phyloP scores from a whole-genome alignment of 1,284 basidiomycete genomes.

The Marasmius oreades region DNA sequence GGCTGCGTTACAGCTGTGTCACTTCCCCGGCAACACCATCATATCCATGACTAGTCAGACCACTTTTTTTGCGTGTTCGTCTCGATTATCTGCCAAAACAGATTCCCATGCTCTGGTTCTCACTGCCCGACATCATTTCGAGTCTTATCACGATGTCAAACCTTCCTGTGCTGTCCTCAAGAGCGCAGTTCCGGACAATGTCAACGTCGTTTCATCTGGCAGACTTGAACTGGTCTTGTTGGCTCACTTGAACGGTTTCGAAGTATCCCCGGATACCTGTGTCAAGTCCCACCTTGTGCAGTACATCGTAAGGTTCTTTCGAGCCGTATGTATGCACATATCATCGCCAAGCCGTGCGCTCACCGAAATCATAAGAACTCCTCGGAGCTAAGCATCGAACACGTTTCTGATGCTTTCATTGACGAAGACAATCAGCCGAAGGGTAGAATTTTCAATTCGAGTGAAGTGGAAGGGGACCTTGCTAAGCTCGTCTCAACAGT shows the following conservation, averaged over 20 bases:
- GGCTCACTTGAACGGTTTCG: conserved; percentile 44
- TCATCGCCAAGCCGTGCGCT: conserved; percentile 1
- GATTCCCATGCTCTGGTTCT: conserved; percentile 31
- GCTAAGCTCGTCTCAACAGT: conserved; percentile 30
- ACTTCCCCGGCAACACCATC: conserved; percentile 3
- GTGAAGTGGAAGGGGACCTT: not conserved
- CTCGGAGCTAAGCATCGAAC: conserved; percentile 48
- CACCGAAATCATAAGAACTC: conserved; percentile 51
- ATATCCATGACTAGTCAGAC: not conserved
- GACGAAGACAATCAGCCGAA: conserved; percentile 42
- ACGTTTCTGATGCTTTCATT: conserved; percentile 47
- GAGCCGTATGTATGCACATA: conserved; percentile 35
- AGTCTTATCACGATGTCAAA: conserved; percentile 33
- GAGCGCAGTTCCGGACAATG: conserved; percentile 37
- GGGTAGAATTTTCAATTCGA: conserved; percentile 28
- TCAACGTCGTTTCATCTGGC: conserved; percentile 51
- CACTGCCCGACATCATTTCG: conserved; percentile 34
- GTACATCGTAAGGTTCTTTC: conserved; percentile 49
- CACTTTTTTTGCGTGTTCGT: conserved; percentile 13
- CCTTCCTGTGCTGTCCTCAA: conserved; percentile 28
- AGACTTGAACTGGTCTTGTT: conserved; percentile 50
- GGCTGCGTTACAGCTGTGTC: conserved; percentile 7
- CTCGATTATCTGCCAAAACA: conserved; percentile 10
- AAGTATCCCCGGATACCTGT: conserved; percentile 37
- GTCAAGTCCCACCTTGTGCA: conserved; percentile 45